Conservation (phyloP, 2,329 filamentous ascomycete genomes). For the Calonectria naviculata region DNA sequence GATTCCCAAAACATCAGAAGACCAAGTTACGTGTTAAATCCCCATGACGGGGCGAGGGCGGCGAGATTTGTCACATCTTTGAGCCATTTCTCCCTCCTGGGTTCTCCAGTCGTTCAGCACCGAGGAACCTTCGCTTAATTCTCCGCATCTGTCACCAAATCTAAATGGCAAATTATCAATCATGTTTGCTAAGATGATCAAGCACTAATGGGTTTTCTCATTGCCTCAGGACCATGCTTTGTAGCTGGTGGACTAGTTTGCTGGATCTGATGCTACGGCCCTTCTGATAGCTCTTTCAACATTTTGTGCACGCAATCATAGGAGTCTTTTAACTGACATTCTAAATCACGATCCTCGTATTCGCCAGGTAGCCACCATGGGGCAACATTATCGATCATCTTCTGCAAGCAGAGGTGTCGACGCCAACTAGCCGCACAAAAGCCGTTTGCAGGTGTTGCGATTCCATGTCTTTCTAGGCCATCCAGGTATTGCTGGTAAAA, state of each 20-base stretch:
- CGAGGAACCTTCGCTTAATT: too few species aligned
- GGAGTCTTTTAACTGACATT: neutral
- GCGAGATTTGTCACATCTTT: too few species aligned
- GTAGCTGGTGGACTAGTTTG: neutral
- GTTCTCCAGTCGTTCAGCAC: too few species aligned
- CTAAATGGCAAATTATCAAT: neutral
- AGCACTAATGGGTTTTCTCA: neutral
- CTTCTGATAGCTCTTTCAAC: neutral
- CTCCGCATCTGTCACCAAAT: too few species aligned
- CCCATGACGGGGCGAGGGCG: too few species aligned
- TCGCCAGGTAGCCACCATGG: constrained; percentile 20
- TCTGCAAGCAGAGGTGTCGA: neutral
- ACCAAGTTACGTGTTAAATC: too few species aligned
- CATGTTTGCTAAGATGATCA: neutral
- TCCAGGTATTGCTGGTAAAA: constrained; percentile 6
- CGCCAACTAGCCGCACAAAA: neutral
- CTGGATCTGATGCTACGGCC: neutral
- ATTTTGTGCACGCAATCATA: neutral
- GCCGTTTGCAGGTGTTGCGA: neutral
- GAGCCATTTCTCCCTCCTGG: too few species aligned
- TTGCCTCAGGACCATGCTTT: neutral
- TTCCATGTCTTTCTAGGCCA: neutral
- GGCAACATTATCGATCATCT: neutral
- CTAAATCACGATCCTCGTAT: neutral
- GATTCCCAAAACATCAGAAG: too few species aligned